Percentiles rank a stretch among this genome's conserved stretches.
These are phyloP conservation scores for Pulveroboletus sp. DNA, from an alignment of 768 basidiomycete genomes.

Conservation along the genomic window DNA sequence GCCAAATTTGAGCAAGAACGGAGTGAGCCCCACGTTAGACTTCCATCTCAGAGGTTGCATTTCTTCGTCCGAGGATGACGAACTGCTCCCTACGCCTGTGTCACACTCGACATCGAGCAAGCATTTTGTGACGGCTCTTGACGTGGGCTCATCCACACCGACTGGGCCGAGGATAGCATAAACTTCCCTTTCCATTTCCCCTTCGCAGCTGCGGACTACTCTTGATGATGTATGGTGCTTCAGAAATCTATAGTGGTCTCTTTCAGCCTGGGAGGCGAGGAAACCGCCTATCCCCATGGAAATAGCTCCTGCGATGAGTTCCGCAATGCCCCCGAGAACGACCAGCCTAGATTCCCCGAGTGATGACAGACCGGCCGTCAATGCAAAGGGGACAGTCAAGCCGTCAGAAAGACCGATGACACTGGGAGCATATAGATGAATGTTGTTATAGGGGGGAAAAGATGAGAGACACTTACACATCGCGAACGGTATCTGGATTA, in stretches of 20 bases:
- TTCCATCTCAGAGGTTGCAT: constrained; percentile 59
- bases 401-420: constrained; percentile 91
- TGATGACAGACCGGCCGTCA: constrained; percentile 86
- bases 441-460: not conserved
- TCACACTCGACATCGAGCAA: constrained; percentile 66
- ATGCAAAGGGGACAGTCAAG: constrained; percentile 87
- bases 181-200: constrained; percentile 97
- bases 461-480: constrained; percentile 55
- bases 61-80: constrained; percentile 49
- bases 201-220: constrained; percentile 85
- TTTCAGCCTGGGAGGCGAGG: constrained; percentile 94
- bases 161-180: constrained; percentile 82
- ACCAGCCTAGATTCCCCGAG: constrained; percentile 90
- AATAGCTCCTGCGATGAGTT: constrained; percentile 94
- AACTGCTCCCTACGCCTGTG: constrained; percentile 16
- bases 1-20: constrained; percentile 96
- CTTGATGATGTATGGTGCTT: constrained; percentile 71
- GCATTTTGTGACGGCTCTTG: constrained; percentile 72
- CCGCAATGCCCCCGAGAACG: constrained; percentile 90
- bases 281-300: constrained; percentile 99
- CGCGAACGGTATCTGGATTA: constrained; percentile 84
- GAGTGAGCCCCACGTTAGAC: constrained; percentile 81
- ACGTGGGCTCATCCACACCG: constrained; percentile 83
- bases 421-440: constrained; percentile 35
- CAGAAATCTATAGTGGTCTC: constrained; percentile 89